These are phyloP conservation scores for Penicillium flavigenum DNA, from an alignment of 495 filamentous ascomycete genomes.

Conservation along the genomic window DNA sequence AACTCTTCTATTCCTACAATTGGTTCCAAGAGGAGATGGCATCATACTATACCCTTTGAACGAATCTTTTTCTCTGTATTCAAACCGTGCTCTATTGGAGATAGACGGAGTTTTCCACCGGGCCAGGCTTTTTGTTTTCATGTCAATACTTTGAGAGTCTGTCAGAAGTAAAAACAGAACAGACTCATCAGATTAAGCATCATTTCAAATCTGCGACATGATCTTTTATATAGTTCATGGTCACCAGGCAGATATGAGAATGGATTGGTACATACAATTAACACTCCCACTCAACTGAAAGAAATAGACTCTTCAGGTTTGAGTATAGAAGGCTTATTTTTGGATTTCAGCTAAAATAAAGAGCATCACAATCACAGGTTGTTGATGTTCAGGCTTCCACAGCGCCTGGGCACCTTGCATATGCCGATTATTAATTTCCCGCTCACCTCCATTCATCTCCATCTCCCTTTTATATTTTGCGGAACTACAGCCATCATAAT, in stretches of 20 bases:
- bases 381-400: not conserved
- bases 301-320: not conserved
- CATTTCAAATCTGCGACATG: not conserved
- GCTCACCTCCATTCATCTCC: not conserved
- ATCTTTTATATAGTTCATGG: not conserved
- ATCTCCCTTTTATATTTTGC: not conserved
- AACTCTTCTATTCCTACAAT: slow-evolving; percentile 45
- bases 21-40: slow-evolving; percentile 51
- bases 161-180: too few relatives aligned
- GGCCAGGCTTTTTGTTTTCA: not conserved
- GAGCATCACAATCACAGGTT: not conserved
- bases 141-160: not conserved
- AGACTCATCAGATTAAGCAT: not conserved
- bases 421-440: slow-evolving; percentile 7
- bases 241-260: not conserved
- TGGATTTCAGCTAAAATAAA: not conserved
- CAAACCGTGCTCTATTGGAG: not conserved
- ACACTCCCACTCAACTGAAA: not conserved
- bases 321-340: not conserved
- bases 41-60: slow-evolving; percentile 45
- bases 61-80: slow-evolving; percentile 11
- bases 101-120: slow-evolving; percentile 6
- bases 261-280: not conserved
- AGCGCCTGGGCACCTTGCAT: too few relatives aligned
- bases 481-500: not conserved